Conservation (phyloP, 768 basidiomycete genomes). For the Suillus brevipes region DNA sequence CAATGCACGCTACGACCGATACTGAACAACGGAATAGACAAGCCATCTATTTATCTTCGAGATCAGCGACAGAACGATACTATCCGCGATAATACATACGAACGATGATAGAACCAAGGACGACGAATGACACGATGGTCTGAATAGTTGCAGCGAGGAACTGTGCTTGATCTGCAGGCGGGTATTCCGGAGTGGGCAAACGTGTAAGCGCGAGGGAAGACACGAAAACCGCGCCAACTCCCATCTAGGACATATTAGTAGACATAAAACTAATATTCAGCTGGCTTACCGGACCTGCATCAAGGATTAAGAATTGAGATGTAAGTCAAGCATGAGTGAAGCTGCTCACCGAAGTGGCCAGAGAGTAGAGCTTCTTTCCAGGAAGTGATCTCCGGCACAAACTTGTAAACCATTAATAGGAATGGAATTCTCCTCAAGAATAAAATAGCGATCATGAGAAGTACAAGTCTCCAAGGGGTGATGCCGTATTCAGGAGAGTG, state of each 20-base stretch:
- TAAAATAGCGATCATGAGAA: conserved; percentile 69
- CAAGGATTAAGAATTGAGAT: too few species aligned
- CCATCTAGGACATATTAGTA: too few species aligned
- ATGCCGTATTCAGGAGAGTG: conserved; percentile 58
- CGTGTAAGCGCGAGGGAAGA: too few species aligned
- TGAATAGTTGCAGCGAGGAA: too few species aligned
- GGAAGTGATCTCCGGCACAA: conserved; percentile 85
- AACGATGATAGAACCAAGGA: too few species aligned
- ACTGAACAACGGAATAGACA: conserved; percentile 70
- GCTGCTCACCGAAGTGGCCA: conserved; percentile 80
- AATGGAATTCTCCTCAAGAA: conserved; percentile 46
- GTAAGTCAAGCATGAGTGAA: conserved; percentile 1
- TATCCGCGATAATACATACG: too few species aligned
- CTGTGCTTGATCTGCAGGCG: too few species aligned
- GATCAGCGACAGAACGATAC: not conserved
- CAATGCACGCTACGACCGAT: conserved; percentile 47
- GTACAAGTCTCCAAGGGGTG: conserved; percentile 66
- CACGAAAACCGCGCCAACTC: too few species aligned
- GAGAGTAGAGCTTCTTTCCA: conserved; percentile 88
- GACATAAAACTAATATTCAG: too few species aligned
- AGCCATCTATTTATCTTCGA: conserved; percentile 41
- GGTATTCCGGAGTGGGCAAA: too few species aligned
- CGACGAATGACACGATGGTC: too few species aligned
- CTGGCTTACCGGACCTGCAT: too few species aligned
- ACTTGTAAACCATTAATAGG: conserved; percentile 66